Percentiles rank a stretch among this genome's conserved stretches.
phyloP scores from a whole-genome alignment of 371 early-diverging fungal species.

The Syncephalis plumigaleata region DNA sequence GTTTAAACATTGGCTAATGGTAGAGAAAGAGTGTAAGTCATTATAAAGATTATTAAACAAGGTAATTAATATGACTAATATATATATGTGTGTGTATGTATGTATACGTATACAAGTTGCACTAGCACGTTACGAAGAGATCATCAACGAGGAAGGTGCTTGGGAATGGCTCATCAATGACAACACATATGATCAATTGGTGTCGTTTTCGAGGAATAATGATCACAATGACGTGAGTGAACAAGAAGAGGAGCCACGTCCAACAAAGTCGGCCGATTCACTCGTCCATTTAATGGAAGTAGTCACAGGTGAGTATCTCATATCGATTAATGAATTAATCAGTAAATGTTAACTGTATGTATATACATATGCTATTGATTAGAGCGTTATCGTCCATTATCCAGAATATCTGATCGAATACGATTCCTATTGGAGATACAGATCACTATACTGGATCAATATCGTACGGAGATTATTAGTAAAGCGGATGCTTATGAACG shows the following conservation, averaged over 20 bases:
- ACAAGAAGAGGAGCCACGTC: constrained; percentile 17
- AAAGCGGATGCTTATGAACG: constrained; percentile 32
- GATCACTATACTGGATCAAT: constrained; percentile 22
- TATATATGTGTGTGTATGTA: too few relatives aligned
- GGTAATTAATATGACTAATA: neutral
- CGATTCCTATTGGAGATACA: constrained; percentile 32
- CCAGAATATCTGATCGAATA: constrained; percentile 14
- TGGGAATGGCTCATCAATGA: constrained; percentile 34
- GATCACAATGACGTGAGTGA: too few relatives aligned
- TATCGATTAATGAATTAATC: too few relatives aligned
- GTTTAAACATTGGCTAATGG: constrained; percentile 53
- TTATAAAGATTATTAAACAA: neutral
- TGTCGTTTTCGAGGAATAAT: too few relatives aligned
- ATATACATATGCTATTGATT: too few relatives aligned
- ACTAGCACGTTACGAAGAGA: constrained; percentile 33
- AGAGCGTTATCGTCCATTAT: constrained; percentile 5
- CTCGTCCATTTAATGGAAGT: constrained; percentile 35
- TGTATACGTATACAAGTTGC: constrained; percentile 22
- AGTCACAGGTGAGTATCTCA: constrained; percentile 29
- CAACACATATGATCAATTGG: constrained; percentile 7
- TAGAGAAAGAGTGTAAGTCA: constrained; percentile 43
- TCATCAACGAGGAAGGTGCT: constrained; percentile 31
- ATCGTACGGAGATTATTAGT: constrained; percentile 21
- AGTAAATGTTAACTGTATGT: too few relatives aligned
- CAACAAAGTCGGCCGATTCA: constrained; percentile 34